phyloP scores from a whole-genome alignment of 352 stramenopile species.

The Pythium monospermum region DNA sequence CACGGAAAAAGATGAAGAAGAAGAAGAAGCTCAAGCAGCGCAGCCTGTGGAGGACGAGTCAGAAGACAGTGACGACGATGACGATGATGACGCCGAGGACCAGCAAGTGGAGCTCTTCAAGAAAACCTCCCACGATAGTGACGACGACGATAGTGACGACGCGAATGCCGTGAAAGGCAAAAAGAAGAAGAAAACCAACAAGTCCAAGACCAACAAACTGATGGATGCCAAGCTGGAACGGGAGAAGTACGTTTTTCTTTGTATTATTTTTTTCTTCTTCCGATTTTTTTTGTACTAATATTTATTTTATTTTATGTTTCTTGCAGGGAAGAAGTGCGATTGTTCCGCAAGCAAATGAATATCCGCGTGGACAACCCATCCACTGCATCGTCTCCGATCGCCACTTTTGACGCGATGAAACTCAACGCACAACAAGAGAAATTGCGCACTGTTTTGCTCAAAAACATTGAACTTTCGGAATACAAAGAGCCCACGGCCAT shows the following conservation, averaged over 20 bases:
- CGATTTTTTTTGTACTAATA: no score
- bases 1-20: slow-evolving; percentile 15
- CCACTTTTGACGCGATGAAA: slow-evolving; percentile 68
- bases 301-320: no score
- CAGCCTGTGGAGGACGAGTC: slow-evolving; percentile 20
- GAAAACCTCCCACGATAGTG: slow-evolving; percentile 11
- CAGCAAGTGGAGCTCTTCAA: slow-evolving; percentile 56
- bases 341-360: slow-evolving; percentile 75
- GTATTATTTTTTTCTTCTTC: no score
- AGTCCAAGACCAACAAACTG: slow-evolving; percentile 33
- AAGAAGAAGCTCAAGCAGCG: slow-evolving; percentile 22
- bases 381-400: slow-evolving; percentile 63
- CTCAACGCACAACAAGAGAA: slow-evolving; percentile 34
- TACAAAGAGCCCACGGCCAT: slow-evolving; percentile 99
- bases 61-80: slow-evolving; percentile 16
- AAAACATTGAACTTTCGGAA: slow-evolving; percentile 82
- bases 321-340: slow-evolving; percentile 42
- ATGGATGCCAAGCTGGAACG: slow-evolving; percentile 14
- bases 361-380: slow-evolving; percentile 75
- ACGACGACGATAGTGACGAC: slow-evolving; percentile 2
- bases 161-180: not conserved
- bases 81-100: slow-evolving; percentile 27
- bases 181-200: slow-evolving; percentile 15
- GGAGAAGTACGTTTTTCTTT: slow-evolving; percentile 30
- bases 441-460: slow-evolving; percentile 60